Base-by-base conservation (phyloP, 176 grass and related monocot genomes). In the Miscanthus lutarioriparius region DNA sequence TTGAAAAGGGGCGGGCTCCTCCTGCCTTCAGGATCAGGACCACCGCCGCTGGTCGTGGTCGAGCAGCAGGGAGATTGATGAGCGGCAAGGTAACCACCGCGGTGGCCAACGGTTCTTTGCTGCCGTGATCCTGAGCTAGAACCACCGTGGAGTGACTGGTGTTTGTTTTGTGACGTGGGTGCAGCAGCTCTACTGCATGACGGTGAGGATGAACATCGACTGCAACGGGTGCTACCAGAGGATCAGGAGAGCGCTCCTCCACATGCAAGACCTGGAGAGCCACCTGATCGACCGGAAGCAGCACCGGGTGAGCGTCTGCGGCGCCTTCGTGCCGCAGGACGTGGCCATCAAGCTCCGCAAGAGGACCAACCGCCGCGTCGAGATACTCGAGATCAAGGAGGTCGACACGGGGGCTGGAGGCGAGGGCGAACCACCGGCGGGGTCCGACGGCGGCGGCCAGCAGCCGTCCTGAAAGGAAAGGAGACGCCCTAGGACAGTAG, bases 301-400 rank as follows among this genome's bases (percentile, higher is more conserved):
- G 67, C 82, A 83, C 8, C 84, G 75, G 73, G 92, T 97, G 70
- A 87, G 79, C 36, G 75, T 97, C 30, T 76, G 59, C 5, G 90
- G 88, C 17, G 48, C 64, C 19, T 94, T 97, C 72, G 84, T 89
- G 70, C 92, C 92, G 16, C 95, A 93, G 80, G 95, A 97, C 76
- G 90, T 94, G 28, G 95, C 95, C 16, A 94, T 94, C 73, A 91
- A 68, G 82, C 86, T 97, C 63, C 87, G 92, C 47, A 97, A 88
- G 75, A 89, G 77, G 82, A 90, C 82, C 23, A 92, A 94, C 84
- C 88, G 95, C 20, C 84, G 88, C 59, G 90, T 97, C 51, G 86
- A 94, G 88, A 97, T 97, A 48, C 71, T 97, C 25, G 95, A 97
- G 44, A 82, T 97, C 74, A 91, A 91, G 86, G 95, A 94, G 93